A percentile compares a stretch with the other conserved stretches of the same genome.
Conservation (phyloP, 2,329 filamentous ascomycete genomes). For the Neofusicoccum parvum region DNA sequence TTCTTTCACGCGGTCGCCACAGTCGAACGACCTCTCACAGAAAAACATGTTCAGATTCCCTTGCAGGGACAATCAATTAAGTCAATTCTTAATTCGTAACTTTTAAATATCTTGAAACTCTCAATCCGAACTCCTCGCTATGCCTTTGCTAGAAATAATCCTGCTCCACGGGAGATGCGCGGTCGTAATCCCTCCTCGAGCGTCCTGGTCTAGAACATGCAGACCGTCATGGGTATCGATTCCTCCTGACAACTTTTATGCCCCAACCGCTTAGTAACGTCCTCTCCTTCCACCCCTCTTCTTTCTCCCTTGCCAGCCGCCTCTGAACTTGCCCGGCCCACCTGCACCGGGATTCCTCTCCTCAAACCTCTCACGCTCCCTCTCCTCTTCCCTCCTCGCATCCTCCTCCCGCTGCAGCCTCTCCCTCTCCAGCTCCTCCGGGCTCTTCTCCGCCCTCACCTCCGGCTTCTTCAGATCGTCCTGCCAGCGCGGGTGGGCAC, state of each 20-base stretch:
- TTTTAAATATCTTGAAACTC: background rate
- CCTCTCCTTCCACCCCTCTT: slow-evolving; percentile 16
- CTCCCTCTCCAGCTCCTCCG: slow-evolving; percentile 67
- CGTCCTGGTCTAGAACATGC: background rate
- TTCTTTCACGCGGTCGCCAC: too few relatives aligned
- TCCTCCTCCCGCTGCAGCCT: slow-evolving; percentile 51
- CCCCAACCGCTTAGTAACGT: background rate
- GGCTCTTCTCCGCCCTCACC: slow-evolving; percentile 69
- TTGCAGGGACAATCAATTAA: background rate
- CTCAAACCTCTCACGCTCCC: slow-evolving; percentile 40
- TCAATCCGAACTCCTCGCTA: slow-evolving; percentile 1
- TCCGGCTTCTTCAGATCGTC: slow-evolving; percentile 64
- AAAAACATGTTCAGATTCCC: background rate
- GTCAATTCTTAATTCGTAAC: background rate
- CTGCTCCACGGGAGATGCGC: background rate
- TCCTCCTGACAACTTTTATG: too few relatives aligned
- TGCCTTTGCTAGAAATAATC: background rate
- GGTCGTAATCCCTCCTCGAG: background rate
- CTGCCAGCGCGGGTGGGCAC: slow-evolving; percentile 79
- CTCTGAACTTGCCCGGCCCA: slow-evolving; percentile 14
- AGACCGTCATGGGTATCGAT: background rate
- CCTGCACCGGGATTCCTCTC: slow-evolving; percentile 31
- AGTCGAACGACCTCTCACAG: too few relatives aligned
- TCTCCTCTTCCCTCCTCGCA: slow-evolving; percentile 45
- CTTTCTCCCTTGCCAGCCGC: slow-evolving; percentile 21